Conservation (phyloP, 495 filamentous ascomycete genomes). For the Aspergillus panamensis region DNA sequence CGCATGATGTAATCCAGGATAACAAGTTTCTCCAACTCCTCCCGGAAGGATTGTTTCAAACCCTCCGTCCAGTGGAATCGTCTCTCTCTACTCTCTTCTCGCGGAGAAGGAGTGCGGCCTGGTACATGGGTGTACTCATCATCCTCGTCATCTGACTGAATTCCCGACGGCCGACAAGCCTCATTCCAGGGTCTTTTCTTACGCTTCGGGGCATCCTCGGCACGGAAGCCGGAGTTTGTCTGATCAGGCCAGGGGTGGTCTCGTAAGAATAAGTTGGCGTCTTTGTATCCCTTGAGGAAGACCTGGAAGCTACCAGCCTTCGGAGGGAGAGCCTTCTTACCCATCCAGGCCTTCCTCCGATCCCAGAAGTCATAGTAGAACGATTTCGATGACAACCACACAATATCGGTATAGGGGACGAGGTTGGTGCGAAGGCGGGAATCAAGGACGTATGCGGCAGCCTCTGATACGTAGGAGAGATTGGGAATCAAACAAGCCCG, state of each 20-base stretch:
- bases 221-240: constrained; percentile 68
- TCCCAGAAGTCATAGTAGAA: constrained; percentile 99
- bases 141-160: constrained; percentile 65
- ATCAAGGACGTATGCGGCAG: constrained; percentile 93
- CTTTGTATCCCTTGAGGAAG: constrained; percentile 93
- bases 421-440: constrained; percentile 83
- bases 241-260: constrained; percentile 99
- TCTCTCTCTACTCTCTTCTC: constrained; percentile 47
- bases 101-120: constrained; percentile 39
- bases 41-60: constrained; percentile 86
- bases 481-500: constrained; percentile 96
- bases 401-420: constrained; percentile 94
- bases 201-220: constrained; percentile 65
- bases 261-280: constrained; percentile 90
- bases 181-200: constrained; percentile 80
- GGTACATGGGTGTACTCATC: constrained; percentile 54
- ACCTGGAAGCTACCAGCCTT: constrained; percentile 97
- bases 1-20: constrained; percentile 99
- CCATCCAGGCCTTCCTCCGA: constrained; percentile 79
- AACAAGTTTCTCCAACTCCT: constrained; percentile 94
- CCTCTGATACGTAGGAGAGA: constrained; percentile 97
- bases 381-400: constrained; percentile 89
- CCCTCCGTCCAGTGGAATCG: constrained; percentile 84
- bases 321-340: constrained; percentile 79
- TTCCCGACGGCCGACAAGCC: constrained; percentile 71